Evolutionary conservation across 805 yeast species (phyloP), one percentile per base, ranked within the genome.

Genomic region (Wickerhamomyces xylosicus): DNA sequence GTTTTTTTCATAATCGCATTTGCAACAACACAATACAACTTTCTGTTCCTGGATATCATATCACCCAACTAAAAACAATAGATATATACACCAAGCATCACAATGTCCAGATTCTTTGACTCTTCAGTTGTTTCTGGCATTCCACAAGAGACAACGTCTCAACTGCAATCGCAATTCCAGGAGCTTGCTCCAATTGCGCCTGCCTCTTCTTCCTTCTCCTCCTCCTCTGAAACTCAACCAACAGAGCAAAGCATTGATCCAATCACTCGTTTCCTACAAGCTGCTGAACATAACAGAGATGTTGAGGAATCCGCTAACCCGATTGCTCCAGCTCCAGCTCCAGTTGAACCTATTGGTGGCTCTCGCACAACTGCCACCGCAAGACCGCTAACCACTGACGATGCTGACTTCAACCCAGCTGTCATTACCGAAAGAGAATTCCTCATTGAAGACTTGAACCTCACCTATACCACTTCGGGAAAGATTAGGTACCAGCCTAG

Each of bases 401-500:
- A 31, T 9, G 39, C 34, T 27, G 47, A 48, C 19, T 25, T 37
- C n/a, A 31, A 42, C 4, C 37, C 46, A 19, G 33, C 33, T 8
- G 39, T 39, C 22, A 39, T 45, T 33, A 40, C 37, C 17, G 36
- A 37, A 16, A 40, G 38, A 31, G 48, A 39, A 31, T 37, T 48
- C 29, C 20, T 34, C 4, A 44, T 50, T 35, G 51, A 46, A n/a
- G 54, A 49, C 37, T 44, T 49, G 52, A 34, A 41, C 28, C 45
- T 50, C 15, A 37, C 36, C 8, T 47, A 35, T 36, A 34, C 19
- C 2, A 44, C 48, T 31, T 18, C 31, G 3, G 32, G 32, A 10
- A 29, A 46, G 27, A 32, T 27, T 3, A 49, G 55, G 45, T 52
- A 50, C 27, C 27, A 32, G n/a, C 55, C 55, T 15, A 45, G 49